phyloP scores from a whole-genome alignment of 2,329 filamentous ascomycete species.

The Colletotrichum gigasporum region DNA sequence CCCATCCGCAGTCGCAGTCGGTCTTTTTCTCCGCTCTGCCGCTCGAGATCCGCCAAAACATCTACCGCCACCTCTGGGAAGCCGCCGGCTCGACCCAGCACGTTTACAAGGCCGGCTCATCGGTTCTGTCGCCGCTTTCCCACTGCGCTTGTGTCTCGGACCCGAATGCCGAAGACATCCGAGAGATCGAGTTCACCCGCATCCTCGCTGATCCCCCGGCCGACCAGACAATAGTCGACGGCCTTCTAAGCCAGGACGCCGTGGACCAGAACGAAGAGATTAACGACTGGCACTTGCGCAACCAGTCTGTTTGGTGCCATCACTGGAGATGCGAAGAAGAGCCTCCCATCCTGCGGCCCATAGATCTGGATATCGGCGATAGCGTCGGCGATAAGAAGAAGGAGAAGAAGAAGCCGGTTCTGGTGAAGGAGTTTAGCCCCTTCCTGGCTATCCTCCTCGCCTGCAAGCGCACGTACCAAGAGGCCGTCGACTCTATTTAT shows the following conservation, averaged over 20 bases:
- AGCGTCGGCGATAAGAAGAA: background rate
- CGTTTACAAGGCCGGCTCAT: constrained; percentile 20
- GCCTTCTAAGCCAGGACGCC: background rate
- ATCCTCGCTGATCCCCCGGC: constrained; percentile 1
- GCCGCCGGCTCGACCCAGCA: constrained; percentile 17
- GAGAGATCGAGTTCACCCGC: constrained; percentile 14
- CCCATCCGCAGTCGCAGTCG: background rate
- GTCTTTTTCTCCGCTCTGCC: constrained; percentile 21
- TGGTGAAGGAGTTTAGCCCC: constrained; percentile 27
- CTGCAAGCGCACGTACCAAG: constrained; percentile 25
- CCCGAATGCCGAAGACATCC: constrained; percentile 20
- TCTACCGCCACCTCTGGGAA: constrained; percentile 19
- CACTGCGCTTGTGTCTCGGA: constrained; percentile 21
- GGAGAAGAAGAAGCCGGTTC: background rate
- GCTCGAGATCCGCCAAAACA: constrained; percentile 20
- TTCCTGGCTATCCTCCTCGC: constrained; percentile 20
- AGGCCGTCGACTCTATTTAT: constrained; percentile 23
- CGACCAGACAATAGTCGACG: background rate
- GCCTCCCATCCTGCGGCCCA: constrained; percentile 8
- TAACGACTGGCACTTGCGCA: constrained; percentile 13
- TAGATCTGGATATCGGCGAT: background rate
- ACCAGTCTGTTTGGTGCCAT: constrained; percentile 10
- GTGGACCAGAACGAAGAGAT: constrained; percentile 10
- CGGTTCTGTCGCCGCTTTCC: constrained; percentile 7
- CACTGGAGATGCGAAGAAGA: constrained; percentile 27